phyloP scores from a whole-genome alignment of 768 basidiomycete genomes.

The Kockovaella imperatae region DNA sequence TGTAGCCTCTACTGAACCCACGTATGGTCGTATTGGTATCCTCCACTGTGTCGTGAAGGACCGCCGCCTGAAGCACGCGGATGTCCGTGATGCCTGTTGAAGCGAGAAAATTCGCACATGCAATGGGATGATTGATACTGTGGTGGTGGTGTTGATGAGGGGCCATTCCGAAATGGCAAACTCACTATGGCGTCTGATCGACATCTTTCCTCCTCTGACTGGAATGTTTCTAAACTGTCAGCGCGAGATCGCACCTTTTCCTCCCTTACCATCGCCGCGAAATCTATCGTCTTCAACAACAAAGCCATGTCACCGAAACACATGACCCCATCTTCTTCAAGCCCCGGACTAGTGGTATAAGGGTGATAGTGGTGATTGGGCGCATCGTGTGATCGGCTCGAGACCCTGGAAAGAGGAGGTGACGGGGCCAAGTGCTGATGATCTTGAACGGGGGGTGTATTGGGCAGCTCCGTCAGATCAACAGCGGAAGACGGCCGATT shows the following conservation, averaged over 20 bases:
- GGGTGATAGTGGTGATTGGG: no score
- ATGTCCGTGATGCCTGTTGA: slow-evolving; percentile 39
- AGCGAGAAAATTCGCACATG: slow-evolving; percentile 39
- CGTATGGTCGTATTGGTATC: slow-evolving; percentile 42
- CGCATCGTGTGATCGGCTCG: no score
- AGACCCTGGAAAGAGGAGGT: no score
- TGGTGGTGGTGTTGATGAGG: not conserved
- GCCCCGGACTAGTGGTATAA: no score
- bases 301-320: slow-evolving; percentile 18
- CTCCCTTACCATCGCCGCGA: slow-evolving; percentile 36
- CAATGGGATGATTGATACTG: slow-evolving; percentile 44
- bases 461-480: slow-evolving; percentile 1
- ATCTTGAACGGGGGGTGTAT: not conserved
- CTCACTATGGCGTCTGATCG: slow-evolving; percentile 42
- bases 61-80: slow-evolving; percentile 40
- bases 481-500: slow-evolving; percentile 1
- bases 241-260: not conserved
- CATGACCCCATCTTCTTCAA: not conserved
- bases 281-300: slow-evolving; percentile 35
- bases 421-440: no score
- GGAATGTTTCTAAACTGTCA: slow-evolving; percentile 34
- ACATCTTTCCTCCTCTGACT: slow-evolving; percentile 42
- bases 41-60: slow-evolving; percentile 45
- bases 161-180: not conserved
- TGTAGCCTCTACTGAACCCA: slow-evolving; percentile 3